Evolutionary conservation across 2,329 filamentous ascomycete genomes (phyloP).

Genomic region (Penicillium sp.): DNA sequence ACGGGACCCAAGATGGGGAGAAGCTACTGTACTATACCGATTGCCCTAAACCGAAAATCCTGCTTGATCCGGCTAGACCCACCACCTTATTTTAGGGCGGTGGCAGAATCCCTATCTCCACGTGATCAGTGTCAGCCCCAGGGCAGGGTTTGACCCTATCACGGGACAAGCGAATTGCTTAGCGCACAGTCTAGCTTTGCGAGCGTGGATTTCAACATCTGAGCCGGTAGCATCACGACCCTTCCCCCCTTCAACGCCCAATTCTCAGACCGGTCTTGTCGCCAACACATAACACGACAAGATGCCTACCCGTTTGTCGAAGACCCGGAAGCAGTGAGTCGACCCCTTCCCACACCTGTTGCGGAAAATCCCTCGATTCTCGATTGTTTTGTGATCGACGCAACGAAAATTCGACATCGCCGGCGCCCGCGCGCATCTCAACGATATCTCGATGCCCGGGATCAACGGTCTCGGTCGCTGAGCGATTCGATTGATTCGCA

Average conservation of each 20-base stretch:
- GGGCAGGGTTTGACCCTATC: constrained; percentile 28
- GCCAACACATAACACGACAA: constrained; percentile 39
- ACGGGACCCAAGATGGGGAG: not conserved
- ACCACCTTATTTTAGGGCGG: not conserved
- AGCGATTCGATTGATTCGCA: no score
- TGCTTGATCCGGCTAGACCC: not conserved
- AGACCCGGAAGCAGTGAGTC: constrained; percentile 47
- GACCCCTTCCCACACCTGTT: constrained; percentile 17
- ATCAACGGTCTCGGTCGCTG: no score
- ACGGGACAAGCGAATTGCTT: constrained; percentile 34
- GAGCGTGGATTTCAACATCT: constrained; percentile 34
- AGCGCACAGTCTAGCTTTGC: constrained; percentile 35
- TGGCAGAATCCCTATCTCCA: constrained; percentile 6
- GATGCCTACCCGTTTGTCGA: constrained; percentile 48
- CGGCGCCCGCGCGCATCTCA: constrained; percentile 5
- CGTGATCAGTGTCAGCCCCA: constrained; percentile 10
- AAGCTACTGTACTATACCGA: not conserved
- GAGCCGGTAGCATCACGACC: constrained; percentile 27
- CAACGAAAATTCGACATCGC: constrained; percentile 15
- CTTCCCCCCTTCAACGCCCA: constrained; percentile 33
- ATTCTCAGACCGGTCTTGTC: constrained; percentile 36
- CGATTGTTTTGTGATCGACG: constrained; percentile 11
- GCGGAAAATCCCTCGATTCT: constrained; percentile 1
- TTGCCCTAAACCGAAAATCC: no score
- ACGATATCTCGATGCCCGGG: no score